Evolutionary conservation across 2,329 filamentous ascomycete species (phyloP), one percentile per base, ranked within the genome.

Genomic region (Aspergillus clavatus): DNA sequence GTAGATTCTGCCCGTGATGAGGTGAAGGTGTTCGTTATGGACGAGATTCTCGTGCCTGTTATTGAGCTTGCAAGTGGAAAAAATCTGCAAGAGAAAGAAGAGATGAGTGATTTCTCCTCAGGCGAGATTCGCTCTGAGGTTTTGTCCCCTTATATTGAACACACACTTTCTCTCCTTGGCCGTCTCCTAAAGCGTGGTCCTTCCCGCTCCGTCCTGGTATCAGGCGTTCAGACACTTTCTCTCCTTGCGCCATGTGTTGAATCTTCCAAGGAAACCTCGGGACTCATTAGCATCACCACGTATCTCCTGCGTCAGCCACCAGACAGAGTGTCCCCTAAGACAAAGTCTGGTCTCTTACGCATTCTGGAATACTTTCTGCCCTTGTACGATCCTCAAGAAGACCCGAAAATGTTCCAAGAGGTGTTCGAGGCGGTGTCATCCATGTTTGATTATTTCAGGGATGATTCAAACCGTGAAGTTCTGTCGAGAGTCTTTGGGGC

Each of bases 391-490:
- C 68, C 78, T 7, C 68, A 77, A 38, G 74, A 77, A 47, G 76
- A 86, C 39, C 58, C 68, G 5, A 74, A 77, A 19, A 69, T 91
- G 12, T 80, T 80, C 39, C 70, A 77, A 36, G 76, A 79, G 27
- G 80, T 94, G 0, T 95, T 86, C 62, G 74, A 81, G 37, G 87
- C 87, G 0, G 70, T 93, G 7, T 84, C 87, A 3, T 83, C 87
- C 0, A 77, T 97, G 26, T 97, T 95, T 62, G 87, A 88, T 43
- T 95, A 90, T 63, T 91, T 97, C 72, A 87, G 83, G 56, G 90
- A 97, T 64, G 79, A 83, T 35, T 72, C 80, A 35, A 94, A 89
- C 60, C 80, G 93, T 43, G 76, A 83, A 50, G 76, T 87, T 0
- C 71, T 97, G 22, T 86, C 86, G 12, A 76, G 82, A 36, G 84